Evolutionary conservation across 495 filamentous ascomycete genomes (phyloP).

Genomic region (Xylaria curta): DNA sequence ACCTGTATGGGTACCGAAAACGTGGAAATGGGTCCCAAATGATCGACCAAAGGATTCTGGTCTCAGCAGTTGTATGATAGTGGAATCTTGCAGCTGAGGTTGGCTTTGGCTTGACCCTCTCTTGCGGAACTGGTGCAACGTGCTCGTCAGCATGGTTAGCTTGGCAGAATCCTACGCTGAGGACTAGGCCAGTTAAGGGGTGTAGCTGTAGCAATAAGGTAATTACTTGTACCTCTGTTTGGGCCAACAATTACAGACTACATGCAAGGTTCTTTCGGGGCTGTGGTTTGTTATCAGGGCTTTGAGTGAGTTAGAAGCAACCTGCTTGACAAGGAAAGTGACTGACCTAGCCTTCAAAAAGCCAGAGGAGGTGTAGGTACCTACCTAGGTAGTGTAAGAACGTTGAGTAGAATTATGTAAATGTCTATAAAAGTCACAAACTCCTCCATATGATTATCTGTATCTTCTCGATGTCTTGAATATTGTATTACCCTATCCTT

Average conservation of each 20-base stretch:
- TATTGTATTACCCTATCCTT: too few species aligned
- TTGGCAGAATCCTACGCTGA: constrained; percentile 29
- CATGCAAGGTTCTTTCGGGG: constrained; percentile 28
- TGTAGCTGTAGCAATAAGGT: neutral
- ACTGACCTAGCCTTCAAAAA: too few species aligned
- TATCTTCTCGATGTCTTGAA: too few species aligned
- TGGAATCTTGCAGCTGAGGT: constrained; percentile 28
- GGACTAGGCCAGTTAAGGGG: constrained; percentile 8
- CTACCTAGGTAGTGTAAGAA: too few species aligned
- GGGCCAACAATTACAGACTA: constrained; percentile 6
- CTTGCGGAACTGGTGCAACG: constrained; percentile 17
- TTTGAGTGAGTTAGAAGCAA: too few species aligned
- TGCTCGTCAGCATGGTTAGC: constrained; percentile 9
- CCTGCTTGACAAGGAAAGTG: too few species aligned
- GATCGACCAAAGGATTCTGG: constrained; percentile 23
- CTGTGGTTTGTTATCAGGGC: constrained; percentile 19
- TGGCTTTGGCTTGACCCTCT: constrained; percentile 16
- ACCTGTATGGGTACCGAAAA: constrained; percentile 19
- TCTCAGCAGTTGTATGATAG: too few species aligned
- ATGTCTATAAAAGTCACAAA: neutral
- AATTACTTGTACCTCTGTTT: neutral
- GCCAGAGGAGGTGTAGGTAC: too few species aligned
- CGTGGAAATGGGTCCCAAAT: constrained; percentile 16
- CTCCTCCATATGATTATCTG: too few species aligned
- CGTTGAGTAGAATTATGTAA: too few species aligned